Percentiles rank a stretch among this genome's conserved stretches.
These are phyloP conservation scores for Massarina eburnea DNA, from an alignment of 2,329 filamentous ascomycete genomes.

Conservation along the genomic window DNA sequence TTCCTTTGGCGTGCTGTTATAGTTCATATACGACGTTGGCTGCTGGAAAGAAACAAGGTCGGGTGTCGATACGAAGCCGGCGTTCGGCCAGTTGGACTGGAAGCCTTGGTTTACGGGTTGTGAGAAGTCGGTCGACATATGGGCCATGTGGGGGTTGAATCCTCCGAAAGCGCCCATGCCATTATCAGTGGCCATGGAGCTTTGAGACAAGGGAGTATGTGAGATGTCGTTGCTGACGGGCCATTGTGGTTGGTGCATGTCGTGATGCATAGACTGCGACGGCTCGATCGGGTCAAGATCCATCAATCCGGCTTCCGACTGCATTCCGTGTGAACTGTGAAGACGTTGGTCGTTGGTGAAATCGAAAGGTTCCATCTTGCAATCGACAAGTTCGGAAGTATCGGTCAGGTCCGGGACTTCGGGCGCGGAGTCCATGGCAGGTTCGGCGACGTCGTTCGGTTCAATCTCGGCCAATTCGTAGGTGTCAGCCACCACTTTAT, in stretches of 20 bases:
- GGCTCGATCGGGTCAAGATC: conserved; percentile 39
- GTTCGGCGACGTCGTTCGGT: conserved; percentile 27
- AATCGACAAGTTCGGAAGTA: conserved; percentile 37
- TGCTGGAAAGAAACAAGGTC: conserved; percentile 39
- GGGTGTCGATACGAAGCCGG: conserved; percentile 39
- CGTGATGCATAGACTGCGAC: conserved; percentile 31
- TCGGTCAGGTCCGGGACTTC: conserved; percentile 29
- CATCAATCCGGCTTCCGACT: conserved; percentile 37
- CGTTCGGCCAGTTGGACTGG: conserved; percentile 36
- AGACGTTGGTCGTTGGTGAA: conserved; percentile 29
- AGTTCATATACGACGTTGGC: conserved; percentile 33
- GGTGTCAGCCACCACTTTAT: conserved; percentile 60
- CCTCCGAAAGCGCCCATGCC: conserved; percentile 32
- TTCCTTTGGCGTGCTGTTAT: conserved; percentile 30
- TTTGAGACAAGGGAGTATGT: conserved; percentile 25
- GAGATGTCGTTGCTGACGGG: conserved; percentile 39
- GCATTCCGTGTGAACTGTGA: conserved; percentile 33
- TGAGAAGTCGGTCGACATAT: conserved; percentile 34
- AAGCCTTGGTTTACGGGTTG: conserved; percentile 36
- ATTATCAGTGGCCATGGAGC: conserved; percentile 26
- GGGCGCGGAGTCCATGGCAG: conserved; percentile 21
- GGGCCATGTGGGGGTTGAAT: conserved; percentile 32
- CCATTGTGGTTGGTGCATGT: conserved; percentile 34
- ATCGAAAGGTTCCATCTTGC: conserved; percentile 38
- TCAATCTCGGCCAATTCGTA: conserved; percentile 55